Evolutionary conservation across 1,284 basidiomycete species (phyloP).

Genomic region (Trametes versicolor): DNA sequence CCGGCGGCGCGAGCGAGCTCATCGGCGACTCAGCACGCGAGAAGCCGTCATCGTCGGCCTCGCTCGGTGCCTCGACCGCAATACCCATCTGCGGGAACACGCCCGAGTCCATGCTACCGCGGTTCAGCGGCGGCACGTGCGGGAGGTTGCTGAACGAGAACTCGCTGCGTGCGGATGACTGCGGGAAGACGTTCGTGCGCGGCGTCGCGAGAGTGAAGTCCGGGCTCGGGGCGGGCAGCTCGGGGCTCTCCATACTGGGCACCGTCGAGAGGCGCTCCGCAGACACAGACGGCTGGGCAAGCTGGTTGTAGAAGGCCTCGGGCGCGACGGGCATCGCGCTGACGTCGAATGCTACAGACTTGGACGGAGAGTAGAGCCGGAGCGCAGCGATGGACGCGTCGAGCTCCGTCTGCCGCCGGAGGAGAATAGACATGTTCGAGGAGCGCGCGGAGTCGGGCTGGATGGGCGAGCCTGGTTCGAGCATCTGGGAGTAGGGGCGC

Average conservation of each 20-base stretch:
- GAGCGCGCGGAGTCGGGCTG: conserved; percentile 40
- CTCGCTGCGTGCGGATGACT: conserved; percentile 58
- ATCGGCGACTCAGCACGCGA: conserved; percentile 1
- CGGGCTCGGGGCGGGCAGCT: conserved; percentile 27
- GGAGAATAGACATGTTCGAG: conserved; percentile 56
- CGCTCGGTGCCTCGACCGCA: conserved; percentile 10
- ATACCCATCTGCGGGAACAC: conserved; percentile 37
- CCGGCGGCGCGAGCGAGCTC: conserved; percentile 23
- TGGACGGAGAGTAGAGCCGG: conserved; percentile 54
- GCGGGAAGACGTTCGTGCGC: conserved; percentile 15
- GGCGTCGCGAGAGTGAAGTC: conserved; percentile 40
- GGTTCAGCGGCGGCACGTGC: conserved; percentile 66
- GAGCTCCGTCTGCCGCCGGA: conserved; percentile 70
- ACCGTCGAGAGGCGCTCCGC: conserved; percentile 6
- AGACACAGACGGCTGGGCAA: conserved; percentile 1
- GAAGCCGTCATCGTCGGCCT: conserved; percentile 1
- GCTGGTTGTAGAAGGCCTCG: conserved; percentile 18
- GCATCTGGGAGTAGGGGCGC: conserved; percentile 23
- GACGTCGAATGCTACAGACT: conserved; percentile 26
- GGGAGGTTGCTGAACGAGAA: conserved; percentile 74
- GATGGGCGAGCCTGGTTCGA: conserved; percentile 27
- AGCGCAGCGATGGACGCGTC: conserved; percentile 72
- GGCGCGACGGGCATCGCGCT: conserved; percentile 22
- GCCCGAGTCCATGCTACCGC: conserved; percentile 32
- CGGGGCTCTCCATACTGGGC: conserved; percentile 19